phyloP scores from a whole-genome alignment of 495 filamentous ascomycete genomes.

The Neurospora pannonica region DNA sequence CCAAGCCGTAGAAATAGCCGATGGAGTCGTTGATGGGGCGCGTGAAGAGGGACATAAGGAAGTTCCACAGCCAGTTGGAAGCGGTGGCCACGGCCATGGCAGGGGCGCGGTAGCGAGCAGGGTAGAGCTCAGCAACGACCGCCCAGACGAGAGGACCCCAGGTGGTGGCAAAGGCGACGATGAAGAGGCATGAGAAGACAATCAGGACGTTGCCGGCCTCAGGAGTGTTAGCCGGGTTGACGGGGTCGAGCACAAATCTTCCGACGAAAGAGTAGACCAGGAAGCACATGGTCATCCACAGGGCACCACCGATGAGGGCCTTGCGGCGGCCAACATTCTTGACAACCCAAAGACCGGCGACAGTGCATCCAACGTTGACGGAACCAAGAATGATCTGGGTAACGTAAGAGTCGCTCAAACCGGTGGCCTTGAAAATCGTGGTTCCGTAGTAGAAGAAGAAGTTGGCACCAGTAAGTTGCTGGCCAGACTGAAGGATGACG shows the following conservation, averaged over 20 bases:
- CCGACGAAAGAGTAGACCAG: constrained; percentile 67
- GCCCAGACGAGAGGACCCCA: constrained; percentile 86
- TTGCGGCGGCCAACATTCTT: constrained; percentile 61
- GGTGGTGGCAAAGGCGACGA: constrained; percentile 51
- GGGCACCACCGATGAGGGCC: constrained; percentile 54
- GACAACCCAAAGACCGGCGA: constrained; percentile 65
- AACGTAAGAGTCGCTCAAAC: constrained; percentile 57
- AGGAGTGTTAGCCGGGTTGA: constrained; percentile 42
- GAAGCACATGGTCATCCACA: constrained; percentile 65
- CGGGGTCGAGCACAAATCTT: constrained; percentile 43
- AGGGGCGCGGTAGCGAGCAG: constrained; percentile 62
- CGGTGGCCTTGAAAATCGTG: constrained; percentile 59
- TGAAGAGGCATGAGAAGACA: constrained; percentile 74
- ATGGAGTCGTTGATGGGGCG: constrained; percentile 62
- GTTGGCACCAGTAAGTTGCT: constrained; percentile 65
- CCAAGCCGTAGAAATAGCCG: constrained; percentile 72
- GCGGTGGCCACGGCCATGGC: constrained; percentile 71
- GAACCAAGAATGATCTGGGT: constrained; percentile 66
- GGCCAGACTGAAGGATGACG: constrained; percentile 60
- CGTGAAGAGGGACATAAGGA: constrained; percentile 34
- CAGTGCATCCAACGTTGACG: constrained; percentile 66
- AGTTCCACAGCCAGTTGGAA: constrained; percentile 87
- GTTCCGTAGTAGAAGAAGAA: constrained; percentile 82
- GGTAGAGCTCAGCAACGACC: constrained; percentile 74
- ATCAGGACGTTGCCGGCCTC: constrained; percentile 61